Base-by-base conservation (phyloP, 2,329 filamentous ascomycete genomes). In the Plenodomus lindquistii region DNA sequence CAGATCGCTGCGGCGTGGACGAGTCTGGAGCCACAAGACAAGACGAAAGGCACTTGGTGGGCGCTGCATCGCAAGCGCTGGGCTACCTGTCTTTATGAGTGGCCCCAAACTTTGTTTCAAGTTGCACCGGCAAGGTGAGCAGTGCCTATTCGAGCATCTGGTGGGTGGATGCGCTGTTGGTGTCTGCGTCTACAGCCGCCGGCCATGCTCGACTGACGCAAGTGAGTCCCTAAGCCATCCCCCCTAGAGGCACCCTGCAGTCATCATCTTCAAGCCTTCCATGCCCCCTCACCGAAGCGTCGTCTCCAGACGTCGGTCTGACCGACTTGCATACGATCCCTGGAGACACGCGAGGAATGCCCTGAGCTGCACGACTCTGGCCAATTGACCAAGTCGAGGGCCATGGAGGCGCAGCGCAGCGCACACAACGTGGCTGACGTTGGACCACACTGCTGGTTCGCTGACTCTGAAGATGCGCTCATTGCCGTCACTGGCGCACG, bases 71-170 rank as follows among this genome's bases (percentile, higher is more conserved):
- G 44, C 65, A 70, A 65, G 63, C 67, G 66, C 66, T 66, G 63
- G 56, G 53, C 44, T 54, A 46, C 40, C 44, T 48, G 45, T 55
- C 52, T 60, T 60, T 61, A 60, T 63, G 53, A 59, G 49, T 59
- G 55, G 58, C 50, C 49, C 59, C 44, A 44, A 51, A 52, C 50
- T 50, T 46, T 55, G 65, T 67, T 68, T 69, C 65, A 63, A 59
- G 48, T 60, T 51, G 50, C 55, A 48, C 58, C 48, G 45, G 56
- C 60, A 50, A 61, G 57, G 60, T 63, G 60, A 46, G 48, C 47
- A 36, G 40, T 39, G 44, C 49, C 58, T 50, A 63, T 66, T 67
- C 59, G 65, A 62, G 57, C 44, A 43, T 37, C 53, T 31, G 27
- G 27, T 31, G 45, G 49, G 49, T 35, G 44, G 39, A 43, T 45